Base-by-base conservation (phyloP, 163 green algal species). In the Chlorella variabilis region DNA sequence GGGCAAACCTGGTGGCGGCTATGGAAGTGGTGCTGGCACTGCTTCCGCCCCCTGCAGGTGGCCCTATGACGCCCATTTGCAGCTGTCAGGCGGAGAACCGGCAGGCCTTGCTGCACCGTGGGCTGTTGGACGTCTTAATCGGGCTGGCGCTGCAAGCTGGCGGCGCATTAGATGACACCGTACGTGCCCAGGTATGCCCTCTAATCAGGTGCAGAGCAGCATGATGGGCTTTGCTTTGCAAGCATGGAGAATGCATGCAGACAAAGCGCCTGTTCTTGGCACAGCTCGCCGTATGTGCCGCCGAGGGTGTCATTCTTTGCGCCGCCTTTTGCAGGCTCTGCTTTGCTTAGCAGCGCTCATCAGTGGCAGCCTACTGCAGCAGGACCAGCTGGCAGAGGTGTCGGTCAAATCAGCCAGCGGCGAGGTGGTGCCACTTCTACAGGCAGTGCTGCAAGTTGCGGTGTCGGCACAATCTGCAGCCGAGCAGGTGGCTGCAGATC, bases 131-230 rank as follows among this genome's bases (percentile, higher is more conserved):
- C 23, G 73, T 58, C 23, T 36, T 80, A 3, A 36, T 66, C 25
- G 58, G 61, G 31, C 65, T 86, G 20, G 84, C 73, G 8, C 84
- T 97, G 81, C 65, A 86, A 5, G 80, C 67, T 5, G 18, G 23
- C 2, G 78, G 87, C 29, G 77, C 78, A 15, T 23, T 63, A 1
- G 93, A 97, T 79, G 78, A 88, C 2, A 25, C 21, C 39, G 45
- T 77, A 36, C 66, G 49, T 20, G 29, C 42, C 1, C 67, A 87
- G 87, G 54, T 75, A 67, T 0, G 83, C 8, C 62, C 27, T 68
- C n/a, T n/a, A n/a, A n/a, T n/a, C n/a, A n/a, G n/a, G n/a, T n/a
- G n/a, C n/a, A n/a, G n/a, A n/a, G n/a, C n/a, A n/a, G n/a, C n/a
- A n/a, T n/a, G n/a, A n/a, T n/a, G n/a, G n/a, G n/a, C n/a, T n/a